Conservation (phyloP, 2,329 filamentous ascomycete species). For the Colletotrichum brevisporum region DNA sequence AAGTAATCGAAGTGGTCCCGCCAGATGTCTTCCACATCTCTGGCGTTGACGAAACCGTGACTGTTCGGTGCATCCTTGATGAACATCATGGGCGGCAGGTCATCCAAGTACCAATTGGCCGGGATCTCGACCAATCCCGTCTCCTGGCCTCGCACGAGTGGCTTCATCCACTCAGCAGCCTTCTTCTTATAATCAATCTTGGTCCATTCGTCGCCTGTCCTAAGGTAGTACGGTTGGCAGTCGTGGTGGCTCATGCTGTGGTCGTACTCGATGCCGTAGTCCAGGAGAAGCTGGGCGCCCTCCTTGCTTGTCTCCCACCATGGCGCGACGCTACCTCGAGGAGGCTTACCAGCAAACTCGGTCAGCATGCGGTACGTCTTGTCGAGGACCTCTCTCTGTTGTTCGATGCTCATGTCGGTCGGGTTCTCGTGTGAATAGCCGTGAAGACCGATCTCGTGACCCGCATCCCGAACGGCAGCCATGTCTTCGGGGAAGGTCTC, state of each 20-base stretch:
- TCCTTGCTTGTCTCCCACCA: conserved; percentile 82
- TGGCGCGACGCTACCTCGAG: conserved; percentile 79
- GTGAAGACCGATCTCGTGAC: conserved; percentile 70
- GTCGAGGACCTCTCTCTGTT: conserved; percentile 81
- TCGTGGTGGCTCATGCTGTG: conserved; percentile 78
- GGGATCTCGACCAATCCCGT: conserved; percentile 79
- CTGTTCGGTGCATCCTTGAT: conserved; percentile 76
- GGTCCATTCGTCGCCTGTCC: conserved; percentile 76
- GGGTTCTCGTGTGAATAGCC: conserved; percentile 84
- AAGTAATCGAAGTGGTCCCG: conserved; percentile 80
- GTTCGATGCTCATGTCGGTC: conserved; percentile 78
- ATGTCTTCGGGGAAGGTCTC: conserved; percentile 64
- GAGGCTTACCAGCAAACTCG: conserved; percentile 78
- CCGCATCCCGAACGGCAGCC: conserved; percentile 59
- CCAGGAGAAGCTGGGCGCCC: conserved; percentile 74
- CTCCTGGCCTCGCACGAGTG: conserved; percentile 68
- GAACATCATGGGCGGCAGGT: conserved; percentile 79
- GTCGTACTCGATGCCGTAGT: conserved; percentile 79
- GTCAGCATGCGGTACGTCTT: conserved; percentile 81
- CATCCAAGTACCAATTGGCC: conserved; percentile 75
- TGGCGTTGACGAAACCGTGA: conserved; percentile 71
- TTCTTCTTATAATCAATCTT: conserved; percentile 77
- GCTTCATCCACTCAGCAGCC: conserved; percentile 77
- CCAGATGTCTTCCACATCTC: conserved; percentile 77
- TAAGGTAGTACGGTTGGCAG: conserved; percentile 74